Base-by-base conservation (phyloP, 1,284 basidiomycete genomes). In the Trametes hirsuta region DNA sequence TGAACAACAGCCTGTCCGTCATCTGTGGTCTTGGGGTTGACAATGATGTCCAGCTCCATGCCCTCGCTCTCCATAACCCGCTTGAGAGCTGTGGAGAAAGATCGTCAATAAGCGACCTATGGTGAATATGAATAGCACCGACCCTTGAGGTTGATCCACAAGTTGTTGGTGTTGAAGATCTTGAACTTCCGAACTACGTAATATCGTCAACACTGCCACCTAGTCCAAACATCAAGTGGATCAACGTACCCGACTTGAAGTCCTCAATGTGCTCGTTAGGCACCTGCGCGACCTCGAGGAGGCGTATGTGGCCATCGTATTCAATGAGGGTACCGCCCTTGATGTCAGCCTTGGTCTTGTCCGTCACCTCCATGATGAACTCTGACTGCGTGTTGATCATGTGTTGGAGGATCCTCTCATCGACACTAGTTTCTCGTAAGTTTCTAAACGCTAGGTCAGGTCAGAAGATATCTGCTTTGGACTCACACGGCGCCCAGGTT, bases 291-390 rank as follows among this genome's bases (percentile, higher is more conserved):
- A 99, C 96, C 82, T 99, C 97, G 64, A 99, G 90, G 47, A 99
- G 83, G 67, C 97, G 91, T 63, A 98, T 87, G 44, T 87, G 89
- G 60, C 97, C 97, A 50, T 99, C 93, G 75, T 98, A 98, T 76
- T 98, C 94, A 73, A 98, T 95, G 69, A 97, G 85, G 53, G 97
- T 99, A 79, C 97, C 97, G 85, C 97, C 97, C 83, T 99, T 99
- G 80, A 99, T 91, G 76, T 99, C 97, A 61, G 97, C 97, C 84
- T 99, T 99, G 74, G 97, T 99, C 88, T 99, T 99, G 84, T 99
- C 96, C 4, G 97, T 99, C 66, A 99, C 95, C 79, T 99, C 97
- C 95, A 97, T 97, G 74, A 98, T 76, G 82, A 97, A 97, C 78
- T 97, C 94, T 51, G 93, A 86, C 69, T 90, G 82, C 11, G 85